Base-by-base conservation (phyloP, 2,329 filamentous ascomycete genomes). In the Hypomyces perniciosus region DNA sequence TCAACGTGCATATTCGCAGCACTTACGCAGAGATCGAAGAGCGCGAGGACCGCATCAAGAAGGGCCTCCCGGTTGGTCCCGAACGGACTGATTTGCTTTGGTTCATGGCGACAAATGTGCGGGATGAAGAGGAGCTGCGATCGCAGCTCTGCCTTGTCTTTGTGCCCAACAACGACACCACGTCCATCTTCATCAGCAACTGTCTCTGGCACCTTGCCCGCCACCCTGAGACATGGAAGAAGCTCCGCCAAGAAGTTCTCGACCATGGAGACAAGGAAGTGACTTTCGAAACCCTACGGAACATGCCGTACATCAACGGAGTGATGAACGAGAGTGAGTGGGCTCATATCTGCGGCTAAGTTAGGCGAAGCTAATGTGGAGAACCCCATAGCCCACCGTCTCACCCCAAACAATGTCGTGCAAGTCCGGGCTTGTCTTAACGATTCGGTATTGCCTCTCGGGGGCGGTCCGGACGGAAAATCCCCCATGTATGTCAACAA, bases 371-470 rank as follows among this genome's bases (percentile, higher is more conserved):
- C 20, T 20, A 20, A 20, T 20, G 20, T 20, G 20, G 20, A 20
- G 20, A 20, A 20, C 20, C 20, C 20, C 8, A n/a, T 29, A 51
- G 50, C 50, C 12, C 53, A 55, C 42, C 53, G 53, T 6, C 35
- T 57, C 28, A 53, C 53, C 31, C 54, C 54, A 31, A 56, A 56
- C 48, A 56, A 56, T n/a, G 52, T 54, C 10, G 54, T 52, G 7
- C 52, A 56, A 39, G 49, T 54, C 28, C 48, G 54, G 8, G 46
- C 51, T 26, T 51, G 51, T 38, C 12, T 44, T 6, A 53, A 54
- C 28, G 74, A 79, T 59, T 77, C 76, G 2, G 65, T 71, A 0
- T 65, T 81, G 0, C 78, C 78, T 2, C 59, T 67, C 1, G 78
- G 78, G 41, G 78, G 78, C 35, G 77, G 78, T 0, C 59, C 67